Base-by-base conservation (phyloP, 345 rosid genomes). In the Durio zibethinus region DNA sequence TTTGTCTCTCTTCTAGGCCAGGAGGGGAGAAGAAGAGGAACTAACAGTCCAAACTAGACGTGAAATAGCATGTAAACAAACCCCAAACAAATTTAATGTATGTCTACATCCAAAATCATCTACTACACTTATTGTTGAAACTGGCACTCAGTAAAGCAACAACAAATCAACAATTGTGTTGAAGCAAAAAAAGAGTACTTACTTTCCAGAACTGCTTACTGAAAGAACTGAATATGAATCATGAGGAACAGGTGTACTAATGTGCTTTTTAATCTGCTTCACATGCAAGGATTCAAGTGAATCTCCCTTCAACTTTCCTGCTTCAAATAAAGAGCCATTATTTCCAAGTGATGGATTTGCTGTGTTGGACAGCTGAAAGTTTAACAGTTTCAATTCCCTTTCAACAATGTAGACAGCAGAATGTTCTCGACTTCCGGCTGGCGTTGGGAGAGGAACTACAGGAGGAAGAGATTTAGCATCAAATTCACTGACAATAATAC, bases 211-310 rank as follows among this genome's bases (percentile, higher is more conserved):
- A 87, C 94, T 90, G 94, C 99, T 96, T 35, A 91, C 86, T 38
- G 99, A 92, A 82, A 96, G 91, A 87, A 93, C 89, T 5, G 98
- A 92, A 85, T 96, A 92, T 66, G 98, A 94, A 90, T 96, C 99
- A 79, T 93, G 93, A 43, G 94, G 97, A 87, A 93, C 98, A 79
- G 98, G 93, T 12, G 98, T 94, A 83, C 94, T 92, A 42, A 92
- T 90, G 80, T 92, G 95, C 90, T 87, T 92, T 83, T 90, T 96
- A 62, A 82, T 85, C 89, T 92, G 99, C 88, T 91, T 96, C 80
- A 93, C 91, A 72, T 86, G 90, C 62, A 96, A 83, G 79, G 88
- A 79, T 80, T 96, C 98, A 79, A 86, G 82, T 23, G 87, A 77
- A 71, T 91, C 99, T 60, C 97, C 99, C 88, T 82, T 92, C 82